Percentiles rank a stretch among this genome's conserved stretches.
Conservation (phyloP, 371 early-diverging fungal species). For the Nematocida sp. region DNA sequence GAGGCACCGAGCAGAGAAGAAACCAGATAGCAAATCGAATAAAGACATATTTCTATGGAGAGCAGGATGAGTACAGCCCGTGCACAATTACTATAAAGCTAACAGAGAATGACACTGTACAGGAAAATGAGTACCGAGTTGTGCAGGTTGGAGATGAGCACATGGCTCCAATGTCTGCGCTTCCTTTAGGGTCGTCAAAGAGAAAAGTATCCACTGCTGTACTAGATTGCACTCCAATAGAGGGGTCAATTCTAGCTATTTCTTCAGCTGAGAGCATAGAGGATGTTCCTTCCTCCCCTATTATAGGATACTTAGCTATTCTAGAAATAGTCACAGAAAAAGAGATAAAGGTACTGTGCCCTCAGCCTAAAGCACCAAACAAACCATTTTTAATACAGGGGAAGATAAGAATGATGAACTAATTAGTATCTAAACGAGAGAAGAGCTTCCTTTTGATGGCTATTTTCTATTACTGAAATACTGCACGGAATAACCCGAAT, state of each 20-base stretch:
- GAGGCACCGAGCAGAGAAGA: constrained; percentile 62
- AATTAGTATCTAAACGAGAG: constrained; percentile 34
- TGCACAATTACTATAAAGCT: constrained; percentile 60
- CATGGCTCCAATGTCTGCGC: constrained; percentile 68
- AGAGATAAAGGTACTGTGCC: constrained; percentile 62
- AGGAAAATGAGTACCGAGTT: constrained; percentile 54
- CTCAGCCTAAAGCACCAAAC: constrained; percentile 66
- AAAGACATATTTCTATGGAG: constrained; percentile 69
- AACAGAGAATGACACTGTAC: not conserved
- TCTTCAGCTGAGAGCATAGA: constrained; percentile 65
- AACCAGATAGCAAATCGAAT: constrained; percentile 56
- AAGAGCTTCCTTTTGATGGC: not conserved
- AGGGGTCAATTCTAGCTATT: constrained; percentile 66
- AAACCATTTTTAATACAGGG: constrained; percentile 64
- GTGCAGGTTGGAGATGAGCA: constrained; percentile 68
- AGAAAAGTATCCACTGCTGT: constrained; percentile 60
- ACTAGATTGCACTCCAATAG: constrained; percentile 45
- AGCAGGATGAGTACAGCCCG: constrained; percentile 63
- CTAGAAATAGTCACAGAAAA: constrained; percentile 50
- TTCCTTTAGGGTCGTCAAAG: constrained; percentile 68
- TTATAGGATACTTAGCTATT: constrained; percentile 67
- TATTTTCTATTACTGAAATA: no score
- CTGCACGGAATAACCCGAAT: not conserved
- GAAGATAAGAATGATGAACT: constrained; percentile 63
- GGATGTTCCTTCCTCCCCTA: constrained; percentile 63